phyloP scores from a whole-genome alignment of 129 eudicot species.

The Ambrosia trifida region DNA sequence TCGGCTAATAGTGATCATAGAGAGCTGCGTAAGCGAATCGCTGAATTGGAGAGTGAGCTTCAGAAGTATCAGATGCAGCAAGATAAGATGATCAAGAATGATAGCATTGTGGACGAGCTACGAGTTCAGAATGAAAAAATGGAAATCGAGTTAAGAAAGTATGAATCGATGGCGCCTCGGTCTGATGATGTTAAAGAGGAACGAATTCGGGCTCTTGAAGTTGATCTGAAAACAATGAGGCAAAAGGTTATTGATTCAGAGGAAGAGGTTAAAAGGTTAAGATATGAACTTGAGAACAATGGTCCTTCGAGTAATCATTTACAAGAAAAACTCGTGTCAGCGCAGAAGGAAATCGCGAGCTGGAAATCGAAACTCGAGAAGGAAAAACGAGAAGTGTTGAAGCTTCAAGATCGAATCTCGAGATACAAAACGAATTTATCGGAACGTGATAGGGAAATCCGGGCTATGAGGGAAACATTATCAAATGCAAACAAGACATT shows the following conservation, averaged over 20 bases:
- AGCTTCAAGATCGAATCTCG: constrained; percentile 62
- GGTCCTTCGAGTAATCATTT: constrained; percentile 34
- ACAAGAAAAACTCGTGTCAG: constrained; percentile 57
- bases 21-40: constrained; percentile 47
- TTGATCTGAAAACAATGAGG: constrained; percentile 44
- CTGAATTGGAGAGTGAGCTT: constrained; percentile 60
- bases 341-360: constrained; percentile 51
- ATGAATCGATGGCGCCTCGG: constrained; percentile 30
- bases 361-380: constrained; percentile 68
- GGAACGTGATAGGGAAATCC: constrained; percentile 86
- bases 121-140: constrained; percentile 53
- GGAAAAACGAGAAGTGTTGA: constrained; percentile 64
- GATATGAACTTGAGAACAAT: constrained; percentile 48
- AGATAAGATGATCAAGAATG: constrained; percentile 39
- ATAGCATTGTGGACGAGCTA: constrained; percentile 46
- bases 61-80: constrained; percentile 44
- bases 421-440: constrained; percentile 78
- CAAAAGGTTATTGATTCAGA: constrained; percentile 54
- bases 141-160: constrained; percentile 53
- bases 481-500: constrained; percentile 65
- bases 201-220: constrained; percentile 37
- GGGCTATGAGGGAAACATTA: constrained; percentile 66
- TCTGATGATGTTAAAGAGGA: constrained; percentile 27
- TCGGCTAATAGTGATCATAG: constrained; percentile 47
- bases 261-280: constrained; percentile 48